Percentiles rank a stretch among this genome's conserved stretches.
Conservation (phyloP, 257 asterid genomes). For the Scutellaria barbata region DNA sequence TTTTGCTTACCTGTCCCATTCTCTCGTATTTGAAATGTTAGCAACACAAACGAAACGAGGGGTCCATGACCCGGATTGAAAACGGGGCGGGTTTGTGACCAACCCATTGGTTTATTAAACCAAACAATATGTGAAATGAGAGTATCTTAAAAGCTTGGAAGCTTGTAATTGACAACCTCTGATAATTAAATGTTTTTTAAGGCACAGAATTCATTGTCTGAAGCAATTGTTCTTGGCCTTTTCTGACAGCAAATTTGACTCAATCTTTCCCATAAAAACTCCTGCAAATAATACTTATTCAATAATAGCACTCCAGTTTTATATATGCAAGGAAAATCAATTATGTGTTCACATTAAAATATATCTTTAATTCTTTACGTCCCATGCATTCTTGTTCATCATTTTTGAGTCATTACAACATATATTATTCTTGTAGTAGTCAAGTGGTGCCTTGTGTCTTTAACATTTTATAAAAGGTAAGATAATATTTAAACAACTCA, state of each 20-base stretch:
- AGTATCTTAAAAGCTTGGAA: constrained; percentile 10
- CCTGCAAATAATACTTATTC: constrained; percentile 1
- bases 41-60: too few relatives aligned
- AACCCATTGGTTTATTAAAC: neutral
- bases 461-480: too few relatives aligned
- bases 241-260: constrained; percentile 31
- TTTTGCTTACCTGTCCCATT: too few relatives aligned
- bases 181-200: constrained; percentile 28
- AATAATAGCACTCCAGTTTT: neutral
- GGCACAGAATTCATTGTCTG: constrained; percentile 33
- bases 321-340: neutral
- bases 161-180: constrained; percentile 40
- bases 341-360: constrained; percentile 11
- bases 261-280: constrained; percentile 37
- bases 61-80: too few relatives aligned
- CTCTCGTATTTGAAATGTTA: too few relatives aligned
- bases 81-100: too few relatives aligned
- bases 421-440: too few relatives aligned
- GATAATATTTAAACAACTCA: too few relatives aligned
- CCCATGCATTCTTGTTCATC: constrained; percentile 21
- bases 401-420: neutral
- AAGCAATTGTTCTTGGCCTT: constrained; percentile 36
- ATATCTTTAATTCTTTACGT: constrained; percentile 9
- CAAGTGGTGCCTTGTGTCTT: too few relatives aligned
- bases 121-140: constrained; percentile 8